These are phyloP conservation scores for Metschnikowia amazonensis DNA, from an alignment of 805 yeast species.

Conservation along the genomic window DNA sequence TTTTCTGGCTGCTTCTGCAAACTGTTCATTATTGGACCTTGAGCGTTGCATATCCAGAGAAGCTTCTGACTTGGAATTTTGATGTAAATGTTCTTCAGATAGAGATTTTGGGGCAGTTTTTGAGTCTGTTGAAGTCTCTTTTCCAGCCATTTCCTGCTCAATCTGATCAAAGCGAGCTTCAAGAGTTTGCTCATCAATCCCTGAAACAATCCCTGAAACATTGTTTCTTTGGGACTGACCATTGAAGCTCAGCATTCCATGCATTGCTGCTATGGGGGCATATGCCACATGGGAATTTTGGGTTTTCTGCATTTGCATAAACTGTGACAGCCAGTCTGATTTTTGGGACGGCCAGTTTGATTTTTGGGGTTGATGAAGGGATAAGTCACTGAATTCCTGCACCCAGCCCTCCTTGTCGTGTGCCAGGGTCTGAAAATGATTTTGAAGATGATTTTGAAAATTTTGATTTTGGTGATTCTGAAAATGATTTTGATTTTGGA, in stretches of 20 bases:
- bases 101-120: too few relatives aligned
- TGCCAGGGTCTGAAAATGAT: slow-evolving; percentile 4
- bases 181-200: slow-evolving; percentile 22
- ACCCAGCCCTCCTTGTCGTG: slow-evolving; percentile 16
- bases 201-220: too few relatives aligned
- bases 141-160: slow-evolving; percentile 26
- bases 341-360: slow-evolving; percentile 24
- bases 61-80: too few relatives aligned
- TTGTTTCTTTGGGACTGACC: neutral
- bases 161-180: slow-evolving; percentile 33
- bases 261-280: neutral
- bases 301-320: slow-evolving; percentile 18
- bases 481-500: neutral
- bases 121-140: neutral
- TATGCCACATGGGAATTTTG: too few relatives aligned
- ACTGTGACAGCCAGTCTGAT: slow-evolving; percentile 27
- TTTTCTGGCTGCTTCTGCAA: slow-evolving; percentile 38
- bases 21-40: slow-evolving; percentile 30
- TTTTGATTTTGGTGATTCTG: neutral
- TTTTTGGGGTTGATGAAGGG: slow-evolving; percentile 11
- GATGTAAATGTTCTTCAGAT: too few relatives aligned
- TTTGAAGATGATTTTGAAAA: slow-evolving; percentile 13
- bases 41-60: neutral
- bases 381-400: slow-evolving; percentile 15
- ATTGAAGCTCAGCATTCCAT: neutral